phyloP scores from a whole-genome alignment of 2,329 filamentous ascomycete genomes.

The Exutisphaerella laricina region DNA sequence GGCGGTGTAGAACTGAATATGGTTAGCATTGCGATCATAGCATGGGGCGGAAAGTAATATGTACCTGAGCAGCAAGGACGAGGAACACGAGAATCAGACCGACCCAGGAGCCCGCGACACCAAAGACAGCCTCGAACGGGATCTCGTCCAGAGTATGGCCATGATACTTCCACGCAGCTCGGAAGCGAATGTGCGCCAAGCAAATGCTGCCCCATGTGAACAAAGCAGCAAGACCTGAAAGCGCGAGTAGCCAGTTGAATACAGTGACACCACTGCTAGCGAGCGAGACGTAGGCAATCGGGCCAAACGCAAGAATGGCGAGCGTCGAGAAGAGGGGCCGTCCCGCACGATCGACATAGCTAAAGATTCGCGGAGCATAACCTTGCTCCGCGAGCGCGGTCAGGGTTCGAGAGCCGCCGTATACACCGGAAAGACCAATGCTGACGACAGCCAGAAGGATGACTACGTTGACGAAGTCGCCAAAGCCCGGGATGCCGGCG shows the following conservation, averaged over 20 bases:
- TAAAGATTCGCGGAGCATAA: slow-evolving; percentile 52
- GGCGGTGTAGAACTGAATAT: slow-evolving; percentile 44
- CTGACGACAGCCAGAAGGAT: slow-evolving; percentile 91
- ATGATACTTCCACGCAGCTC: slow-evolving; percentile 55
- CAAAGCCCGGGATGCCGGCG: slow-evolving; percentile 66
- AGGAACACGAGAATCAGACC: slow-evolving; percentile 70
- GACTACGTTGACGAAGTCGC: slow-evolving; percentile 89
- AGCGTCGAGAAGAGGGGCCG: slow-evolving; percentile 53
- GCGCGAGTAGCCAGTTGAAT: slow-evolving; percentile 62
- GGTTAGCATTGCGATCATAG: too few species aligned
- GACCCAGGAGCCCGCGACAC: slow-evolving; percentile 72
- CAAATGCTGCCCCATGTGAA: slow-evolving; percentile 71
- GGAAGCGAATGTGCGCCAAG: slow-evolving; percentile 61
- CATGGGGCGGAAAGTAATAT: too few species aligned
- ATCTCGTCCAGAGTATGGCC: slow-evolving; percentile 66
- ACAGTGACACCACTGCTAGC: slow-evolving; percentile 42
- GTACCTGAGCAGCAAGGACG: slow-evolving; percentile 65
- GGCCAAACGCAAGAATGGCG: slow-evolving; percentile 44
- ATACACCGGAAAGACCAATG: slow-evolving; percentile 63
- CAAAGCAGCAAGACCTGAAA: slow-evolving; percentile 67
- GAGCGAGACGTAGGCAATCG: slow-evolving; percentile 56
- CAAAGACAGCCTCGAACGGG: slow-evolving; percentile 74
- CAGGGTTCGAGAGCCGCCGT: slow-evolving; percentile 83
- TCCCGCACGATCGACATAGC: slow-evolving; percentile 57
- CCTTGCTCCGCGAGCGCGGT: slow-evolving; percentile 80